Conservation (phyloP, 768 basidiomycete species). For the Lactarius psammicola region DNA sequence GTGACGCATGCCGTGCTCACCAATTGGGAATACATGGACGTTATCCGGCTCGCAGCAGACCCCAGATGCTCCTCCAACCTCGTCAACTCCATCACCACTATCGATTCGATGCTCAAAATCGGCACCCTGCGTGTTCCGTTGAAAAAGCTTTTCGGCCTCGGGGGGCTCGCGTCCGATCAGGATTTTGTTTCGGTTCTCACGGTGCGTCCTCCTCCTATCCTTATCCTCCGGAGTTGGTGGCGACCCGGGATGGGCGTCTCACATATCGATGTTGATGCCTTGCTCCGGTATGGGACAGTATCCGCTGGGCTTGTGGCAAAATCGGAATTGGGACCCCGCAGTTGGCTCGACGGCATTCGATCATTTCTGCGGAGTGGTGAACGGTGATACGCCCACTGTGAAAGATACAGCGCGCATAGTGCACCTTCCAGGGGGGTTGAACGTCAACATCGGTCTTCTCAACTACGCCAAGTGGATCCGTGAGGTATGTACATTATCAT, state of each 20-base stretch:
- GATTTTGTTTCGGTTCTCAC: conserved; percentile 74
- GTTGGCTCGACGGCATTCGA: conserved; percentile 61
- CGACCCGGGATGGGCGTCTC: not conserved
- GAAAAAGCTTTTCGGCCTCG: conserved; percentile 77
- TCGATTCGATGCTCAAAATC: conserved; percentile 60
- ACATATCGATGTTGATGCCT: too few relatives aligned
- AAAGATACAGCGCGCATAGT: conserved; percentile 2
- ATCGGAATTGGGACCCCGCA: conserved; percentile 80
- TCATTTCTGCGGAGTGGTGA: conserved; percentile 59
- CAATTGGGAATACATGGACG: conserved; percentile 89
- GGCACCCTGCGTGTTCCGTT: conserved; percentile 49
- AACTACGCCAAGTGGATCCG: conserved; percentile 80
- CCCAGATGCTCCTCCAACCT: conserved; percentile 59
- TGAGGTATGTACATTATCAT: conserved; percentile 42
- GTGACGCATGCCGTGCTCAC: conserved; percentile 82
- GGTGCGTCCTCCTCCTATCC: conserved; percentile 39
- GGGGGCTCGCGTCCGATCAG: conserved; percentile 62
- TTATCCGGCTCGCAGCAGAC: conserved; percentile 71
- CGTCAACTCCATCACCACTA: conserved; percentile 52
- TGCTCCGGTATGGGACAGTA: conserved; percentile 36
- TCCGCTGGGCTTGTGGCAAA: conserved; percentile 77
- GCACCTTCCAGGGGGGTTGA: conserved; percentile 16
- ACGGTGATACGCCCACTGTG: conserved; percentile 15
- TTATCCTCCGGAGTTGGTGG: not conserved
- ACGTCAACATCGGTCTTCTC: conserved; percentile 56